Conservation (phyloP, 1,284 basidiomycete genomes). For the Meira nashicola region DNA sequence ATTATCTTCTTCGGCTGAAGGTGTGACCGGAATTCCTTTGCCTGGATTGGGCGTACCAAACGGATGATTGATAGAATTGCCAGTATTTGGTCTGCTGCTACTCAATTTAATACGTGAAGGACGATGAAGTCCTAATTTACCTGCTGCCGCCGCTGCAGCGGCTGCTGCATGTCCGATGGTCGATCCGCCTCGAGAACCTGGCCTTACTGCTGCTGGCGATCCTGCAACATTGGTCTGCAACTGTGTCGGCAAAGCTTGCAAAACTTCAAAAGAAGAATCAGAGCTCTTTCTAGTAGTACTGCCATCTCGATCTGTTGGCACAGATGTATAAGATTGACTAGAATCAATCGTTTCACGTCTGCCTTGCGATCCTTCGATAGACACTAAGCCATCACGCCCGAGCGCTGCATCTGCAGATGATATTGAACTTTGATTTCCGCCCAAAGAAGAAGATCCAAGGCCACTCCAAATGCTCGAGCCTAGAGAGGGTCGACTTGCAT, state of each 20-base stretch:
- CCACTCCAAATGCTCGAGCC: too few relatives aligned
- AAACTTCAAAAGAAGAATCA: background rate
- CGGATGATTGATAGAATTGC: conserved; percentile 25
- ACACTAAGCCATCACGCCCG: background rate
- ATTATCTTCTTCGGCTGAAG: background rate
- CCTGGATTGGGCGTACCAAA: background rate
- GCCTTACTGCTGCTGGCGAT: background rate
- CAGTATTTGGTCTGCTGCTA: conserved; percentile 33
- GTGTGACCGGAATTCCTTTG: background rate
- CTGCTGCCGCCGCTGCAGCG: conserved; percentile 37
- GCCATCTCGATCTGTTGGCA: background rate
- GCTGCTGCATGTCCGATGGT: conserved; percentile 17
- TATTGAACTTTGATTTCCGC: background rate
- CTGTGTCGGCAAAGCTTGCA: background rate
- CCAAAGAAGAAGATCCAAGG: background rate
- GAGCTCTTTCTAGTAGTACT: background rate
- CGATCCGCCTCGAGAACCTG: background rate
- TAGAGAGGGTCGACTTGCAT: too few relatives aligned
- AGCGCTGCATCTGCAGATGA: background rate
- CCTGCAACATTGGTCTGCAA: background rate
- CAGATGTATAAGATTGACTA: background rate
- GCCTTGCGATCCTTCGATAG: background rate
- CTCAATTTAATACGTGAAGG: conserved; percentile 24
- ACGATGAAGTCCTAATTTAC: conserved; percentile 39
- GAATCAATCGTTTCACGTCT: background rate